A percentile compares a stretch with the other conserved stretches of the same genome.
Evolutionary conservation across 306 rosid species (phyloP).

Genomic region (Medicago truncatula): DNA sequence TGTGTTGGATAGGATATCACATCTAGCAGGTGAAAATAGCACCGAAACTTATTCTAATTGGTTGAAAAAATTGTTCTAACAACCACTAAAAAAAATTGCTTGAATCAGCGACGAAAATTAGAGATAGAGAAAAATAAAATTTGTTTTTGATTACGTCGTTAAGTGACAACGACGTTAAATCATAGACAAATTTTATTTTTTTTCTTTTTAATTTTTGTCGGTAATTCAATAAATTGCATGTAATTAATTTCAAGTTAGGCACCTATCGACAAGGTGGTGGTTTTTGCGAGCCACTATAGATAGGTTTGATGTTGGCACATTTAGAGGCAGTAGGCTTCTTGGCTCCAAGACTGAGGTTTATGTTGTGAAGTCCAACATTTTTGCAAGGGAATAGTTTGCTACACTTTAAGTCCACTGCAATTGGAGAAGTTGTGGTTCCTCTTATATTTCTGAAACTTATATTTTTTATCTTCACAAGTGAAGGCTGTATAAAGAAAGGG

Average conservation of each 20-base stretch:
- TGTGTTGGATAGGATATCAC: conserved; percentile 3
- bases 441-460: conserved; percentile 49
- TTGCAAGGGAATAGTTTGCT: conserved; percentile 65
- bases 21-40: conserved; percentile 1
- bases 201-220: too few species aligned
- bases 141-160: neutral
- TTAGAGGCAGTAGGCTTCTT: conserved; percentile 8
- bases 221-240: too few species aligned
- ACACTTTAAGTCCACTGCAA: conserved; percentile 64
- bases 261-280: conserved; percentile 46
- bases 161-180: neutral
- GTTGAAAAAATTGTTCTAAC: neutral
- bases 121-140: neutral
- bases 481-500: conserved; percentile 55
- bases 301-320: conserved; percentile 55
- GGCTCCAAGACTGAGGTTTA: conserved; percentile 47
- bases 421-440: conserved; percentile 55
- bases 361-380: conserved; percentile 49
- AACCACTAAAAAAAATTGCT: neutral
- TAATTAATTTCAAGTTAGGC: too few species aligned
- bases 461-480: conserved; percentile 55
- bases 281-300: conserved; percentile 46
- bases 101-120: neutral
- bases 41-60: conserved; percentile 18
- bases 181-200: neutral